Conservation (phyloP, 352 stramenopile species). For the Pythium pyrilobum region DNA sequence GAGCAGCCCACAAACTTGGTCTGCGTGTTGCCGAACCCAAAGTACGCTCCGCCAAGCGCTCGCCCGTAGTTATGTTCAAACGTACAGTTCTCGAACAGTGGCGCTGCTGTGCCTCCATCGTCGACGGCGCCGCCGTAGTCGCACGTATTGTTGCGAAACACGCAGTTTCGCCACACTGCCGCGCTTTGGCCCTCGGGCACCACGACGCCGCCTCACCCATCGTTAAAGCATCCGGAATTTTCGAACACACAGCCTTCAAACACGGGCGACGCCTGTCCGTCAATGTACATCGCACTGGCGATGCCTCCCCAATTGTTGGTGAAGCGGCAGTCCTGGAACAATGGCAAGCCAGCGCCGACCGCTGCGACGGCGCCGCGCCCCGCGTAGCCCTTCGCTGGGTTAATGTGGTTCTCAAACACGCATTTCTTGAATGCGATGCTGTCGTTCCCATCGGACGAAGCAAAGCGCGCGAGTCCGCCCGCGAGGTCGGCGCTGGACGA, state of each 20-base stretch:
- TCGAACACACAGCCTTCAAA: constrained; percentile 21
- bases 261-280: constrained; percentile 1
- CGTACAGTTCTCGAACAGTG: constrained; percentile 13
- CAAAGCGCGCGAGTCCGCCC: constrained; percentile 15
- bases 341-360: constrained; percentile 7
- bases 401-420: constrained; percentile 12
- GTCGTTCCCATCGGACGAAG: neutral
- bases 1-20: constrained; percentile 12
- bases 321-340: constrained; percentile 14
- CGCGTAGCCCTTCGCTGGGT: constrained; percentile 11
- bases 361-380: constrained; percentile 12
- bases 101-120: constrained; percentile 11
- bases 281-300: constrained; percentile 14
- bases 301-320: constrained; percentile 18
- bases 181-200: constrained; percentile 15
- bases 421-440: constrained; percentile 8
- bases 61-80: constrained; percentile 19
- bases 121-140: constrained; percentile 23
- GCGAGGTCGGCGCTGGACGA: constrained; percentile 1
- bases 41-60: constrained; percentile 16
- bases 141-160: constrained; percentile 23
- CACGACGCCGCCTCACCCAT: constrained; percentile 15
- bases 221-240: constrained; percentile 15
- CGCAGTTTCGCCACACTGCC: constrained; percentile 6
- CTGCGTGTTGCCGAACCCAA: constrained; percentile 17